A percentile compares a stretch with the other conserved stretches of the same genome.
These are phyloP conservation scores for Penicillium canariense DNA, from an alignment of 495 filamentous ascomycete genomes.

Conservation along the genomic window DNA sequence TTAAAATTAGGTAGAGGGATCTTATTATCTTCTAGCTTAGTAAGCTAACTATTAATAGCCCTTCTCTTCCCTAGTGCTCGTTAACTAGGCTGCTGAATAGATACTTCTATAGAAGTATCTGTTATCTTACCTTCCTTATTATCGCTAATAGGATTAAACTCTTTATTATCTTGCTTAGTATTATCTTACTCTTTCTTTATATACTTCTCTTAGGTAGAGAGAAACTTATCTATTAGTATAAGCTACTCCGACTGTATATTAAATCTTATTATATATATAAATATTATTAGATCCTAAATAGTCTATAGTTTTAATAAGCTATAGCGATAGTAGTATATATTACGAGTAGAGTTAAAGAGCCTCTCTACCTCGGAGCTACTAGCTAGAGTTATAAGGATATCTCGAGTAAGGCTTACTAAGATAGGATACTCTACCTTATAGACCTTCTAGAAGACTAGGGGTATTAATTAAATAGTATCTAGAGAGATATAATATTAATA, in stretches of 20 bases:
- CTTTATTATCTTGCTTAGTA: too few relatives aligned
- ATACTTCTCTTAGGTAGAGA: too few relatives aligned
- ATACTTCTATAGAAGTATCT: too few relatives aligned
- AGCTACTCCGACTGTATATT: neutral
- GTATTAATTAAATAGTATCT: neutral
- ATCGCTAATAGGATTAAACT: too few relatives aligned
- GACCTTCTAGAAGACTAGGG: slow-evolving; percentile 4
- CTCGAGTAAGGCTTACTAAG: slow-evolving; percentile 1
- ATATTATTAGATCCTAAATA: slow-evolving; percentile 13
- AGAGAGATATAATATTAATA: neutral
- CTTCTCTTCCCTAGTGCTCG: too few relatives aligned
- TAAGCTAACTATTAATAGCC: too few relatives aligned
- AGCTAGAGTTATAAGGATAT: slow-evolving; percentile 8
- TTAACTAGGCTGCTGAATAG: too few relatives aligned
- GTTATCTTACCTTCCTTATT: too few relatives aligned
- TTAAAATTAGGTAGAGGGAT: too few relatives aligned
- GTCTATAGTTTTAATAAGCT: neutral
- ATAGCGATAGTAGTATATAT: slow-evolving; percentile 16
- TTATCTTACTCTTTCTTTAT: too few relatives aligned
- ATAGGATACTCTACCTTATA: slow-evolving; percentile 4
- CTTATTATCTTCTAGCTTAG: too few relatives aligned
- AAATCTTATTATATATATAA: slow-evolving; percentile 7
- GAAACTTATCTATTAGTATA: too few relatives aligned
- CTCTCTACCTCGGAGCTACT: slow-evolving; percentile 13
- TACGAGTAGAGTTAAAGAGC: slow-evolving; percentile 17